Percentiles rank a stretch among this genome's conserved stretches.
These are phyloP conservation scores for Skeletonema tropicum DNA, from an alignment of 108 stramenopile genomes.

Conservation along the genomic window DNA sequence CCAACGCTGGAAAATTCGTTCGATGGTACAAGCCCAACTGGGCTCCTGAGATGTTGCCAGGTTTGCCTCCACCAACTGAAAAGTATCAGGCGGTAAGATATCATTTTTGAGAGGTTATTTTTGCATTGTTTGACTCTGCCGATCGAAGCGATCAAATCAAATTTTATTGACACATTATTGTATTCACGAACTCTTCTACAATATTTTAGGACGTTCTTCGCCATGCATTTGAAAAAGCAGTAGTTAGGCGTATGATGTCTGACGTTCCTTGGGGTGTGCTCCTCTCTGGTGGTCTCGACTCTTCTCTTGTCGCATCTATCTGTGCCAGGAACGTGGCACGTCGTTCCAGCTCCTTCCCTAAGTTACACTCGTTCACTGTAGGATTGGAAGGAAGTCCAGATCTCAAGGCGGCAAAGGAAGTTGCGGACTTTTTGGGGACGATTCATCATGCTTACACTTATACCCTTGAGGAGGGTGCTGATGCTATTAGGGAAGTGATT, in stretches of 20 bases:
- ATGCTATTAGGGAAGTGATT: conserved; percentile 97
- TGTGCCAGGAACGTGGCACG: conserved; percentile 89
- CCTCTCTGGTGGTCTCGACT: conserved; percentile 96
- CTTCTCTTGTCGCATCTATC: conserved; percentile 94
- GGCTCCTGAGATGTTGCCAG: conserved; percentile 89
- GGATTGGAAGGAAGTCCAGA: conserved; percentile 94
- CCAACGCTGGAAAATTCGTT: conserved; percentile 74
- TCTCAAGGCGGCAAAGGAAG: conserved; percentile 92
- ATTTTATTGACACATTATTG: background rate
- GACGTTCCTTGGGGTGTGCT: conserved; percentile 99
- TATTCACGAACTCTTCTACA: conserved; percentile 5
- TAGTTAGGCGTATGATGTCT: conserved; percentile 96
- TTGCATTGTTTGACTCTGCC: background rate
- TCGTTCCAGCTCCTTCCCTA: conserved; percentile 78
- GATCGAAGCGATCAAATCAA: background rate
- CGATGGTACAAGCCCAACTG: conserved; percentile 95
- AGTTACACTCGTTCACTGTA: conserved; percentile 97
- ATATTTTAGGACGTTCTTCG: conserved; percentile 71
- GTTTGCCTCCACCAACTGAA: conserved; percentile 67
- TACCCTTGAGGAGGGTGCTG: conserved; percentile 96
- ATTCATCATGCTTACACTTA: conserved; percentile 97
- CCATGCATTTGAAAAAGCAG: conserved; percentile 91
- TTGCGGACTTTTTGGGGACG: conserved; percentile 95
- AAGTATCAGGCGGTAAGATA: conserved; percentile 74
- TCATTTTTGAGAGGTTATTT: background rate